Conservation (phyloP, 2,329 filamentous ascomycete species). For the Endocalyx cinctus region DNA sequence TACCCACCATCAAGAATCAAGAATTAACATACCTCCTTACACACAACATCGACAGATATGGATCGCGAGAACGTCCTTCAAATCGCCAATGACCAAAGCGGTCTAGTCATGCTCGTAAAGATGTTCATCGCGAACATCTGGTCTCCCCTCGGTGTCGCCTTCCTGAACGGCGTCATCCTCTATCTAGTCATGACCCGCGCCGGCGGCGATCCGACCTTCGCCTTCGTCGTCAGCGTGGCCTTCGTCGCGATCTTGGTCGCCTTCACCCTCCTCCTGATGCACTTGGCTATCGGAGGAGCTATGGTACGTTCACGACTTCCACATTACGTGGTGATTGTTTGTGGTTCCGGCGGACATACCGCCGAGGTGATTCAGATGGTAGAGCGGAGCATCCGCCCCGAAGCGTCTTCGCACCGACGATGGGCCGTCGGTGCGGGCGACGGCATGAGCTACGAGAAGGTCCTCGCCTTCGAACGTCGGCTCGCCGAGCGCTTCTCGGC, state of each 20-base stretch:
- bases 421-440: constrained; percentile 81
- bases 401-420: constrained; percentile 60
- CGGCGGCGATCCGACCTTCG: background rate
- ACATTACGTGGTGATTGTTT: constrained; percentile 67
- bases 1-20: too few species aligned
- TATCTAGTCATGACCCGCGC: constrained; percentile 1
- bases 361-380: constrained; percentile 91
- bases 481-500: constrained; percentile 25
- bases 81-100: too few species aligned
- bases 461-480: constrained; percentile 49
- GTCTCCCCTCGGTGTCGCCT: too few species aligned
- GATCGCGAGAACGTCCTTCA: too few species aligned
- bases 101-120: too few species aligned
- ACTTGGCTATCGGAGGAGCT: constrained; percentile 1
- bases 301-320: constrained; percentile 10
- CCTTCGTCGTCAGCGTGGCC: constrained; percentile 1
- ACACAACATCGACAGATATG: too few species aligned
- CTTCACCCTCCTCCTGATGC: background rate
- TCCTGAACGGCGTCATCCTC: constrained; percentile 1
- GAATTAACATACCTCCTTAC: too few species aligned
- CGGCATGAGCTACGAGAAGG: constrained; percentile 61
- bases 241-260: too few species aligned
- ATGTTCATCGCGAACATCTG: too few species aligned
- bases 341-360: constrained; percentile 92
- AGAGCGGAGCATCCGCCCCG: constrained; percentile 48